Base-by-base conservation (phyloP, 305 asterid species). In the Fraxinus albicans region DNA sequence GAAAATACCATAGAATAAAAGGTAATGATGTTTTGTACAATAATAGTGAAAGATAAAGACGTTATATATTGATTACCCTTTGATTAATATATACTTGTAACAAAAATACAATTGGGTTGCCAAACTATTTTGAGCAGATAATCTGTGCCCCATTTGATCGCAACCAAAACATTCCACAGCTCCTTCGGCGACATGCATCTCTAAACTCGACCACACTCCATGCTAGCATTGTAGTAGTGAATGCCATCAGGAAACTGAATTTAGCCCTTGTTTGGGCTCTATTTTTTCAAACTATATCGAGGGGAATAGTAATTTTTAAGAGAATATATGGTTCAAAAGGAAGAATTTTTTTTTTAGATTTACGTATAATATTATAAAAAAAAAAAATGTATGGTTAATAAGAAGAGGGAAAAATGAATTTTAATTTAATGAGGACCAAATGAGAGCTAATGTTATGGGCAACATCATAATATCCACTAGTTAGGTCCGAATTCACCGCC, bases 401-500 rank as follows among this genome's bases (percentile, higher is more conserved):
- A 34, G 5, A 34, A 34, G 5, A 3, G 3, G 6, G 4, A 34
- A 34, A 34, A 4, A 0, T 34, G 7, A 34, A 34, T 34, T 34
- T 34, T 34, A 34, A 34, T 34, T 34, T 34, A 34, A 34, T 34
- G 38, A 5, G 38, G 38, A 0, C 7, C 38, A 34, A 34, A 34
- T 5, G 0, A 0, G 38, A 5, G 38, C 38, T 6, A 34, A 34
- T 6, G 7, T 34, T 4, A 34, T 38, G 2, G 0, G 97, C 98
- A 81, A 98, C 98, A 84, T 96, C 99, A 78, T 94, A 94, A 67
- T 94, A 96, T 0, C 99, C 98, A 3, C 98, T 98, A 74, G 97
- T 92, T 72, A 94, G 79, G 86, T 96, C 98, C n/a, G 81, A 60
- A 17, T 17, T 53, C 34, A 34, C 38, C 38, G 7, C 1, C 1